Percentiles rank a stretch among this genome's conserved stretches.
These are phyloP conservation scores for Magnusiomyces clavatus DNA, from an alignment of 1,139 yeast species.

Conservation along the genomic window DNA sequence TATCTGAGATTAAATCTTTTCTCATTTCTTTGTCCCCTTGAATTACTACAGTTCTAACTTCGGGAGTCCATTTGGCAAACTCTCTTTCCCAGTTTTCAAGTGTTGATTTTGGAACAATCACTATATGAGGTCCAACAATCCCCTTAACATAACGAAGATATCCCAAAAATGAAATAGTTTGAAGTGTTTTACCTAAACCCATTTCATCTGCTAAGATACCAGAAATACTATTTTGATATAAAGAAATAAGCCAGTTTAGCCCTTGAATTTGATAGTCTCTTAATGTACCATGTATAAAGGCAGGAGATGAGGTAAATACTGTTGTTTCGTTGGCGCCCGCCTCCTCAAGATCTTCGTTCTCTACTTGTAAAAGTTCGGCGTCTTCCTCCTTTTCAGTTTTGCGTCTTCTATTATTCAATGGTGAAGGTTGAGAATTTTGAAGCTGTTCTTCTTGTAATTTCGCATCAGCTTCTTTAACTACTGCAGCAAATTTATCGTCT, in stretches of 20 bases:
- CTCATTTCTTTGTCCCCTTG: constrained; percentile 86
- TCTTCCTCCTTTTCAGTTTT: constrained; percentile 70
- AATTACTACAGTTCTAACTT: constrained; percentile 75
- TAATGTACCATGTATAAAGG: constrained; percentile 39
- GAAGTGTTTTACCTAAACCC: constrained; percentile 96
- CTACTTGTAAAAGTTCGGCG: constrained; percentile 77
- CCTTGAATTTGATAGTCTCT: constrained; percentile 75
- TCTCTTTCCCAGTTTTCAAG: constrained; percentile 95
- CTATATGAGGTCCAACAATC: constrained; percentile 81
- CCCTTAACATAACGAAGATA: constrained; percentile 70
- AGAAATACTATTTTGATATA: constrained; percentile 75
- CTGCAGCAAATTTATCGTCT: constrained; percentile 55
- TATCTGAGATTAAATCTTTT: constrained; percentile 47
- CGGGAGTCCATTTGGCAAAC: constrained; percentile 92
- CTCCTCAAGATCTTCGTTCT: constrained; percentile 45
- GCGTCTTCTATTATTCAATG: constrained; percentile 25
- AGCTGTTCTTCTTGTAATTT: neutral
- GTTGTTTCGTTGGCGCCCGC: constrained; percentile 34
- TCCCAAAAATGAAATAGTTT: constrained; percentile 86
- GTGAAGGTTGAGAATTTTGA: constrained; percentile 10
- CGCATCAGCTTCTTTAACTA: constrained; percentile 41
- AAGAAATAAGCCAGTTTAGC: constrained; percentile 79
- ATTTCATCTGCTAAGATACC: constrained; percentile 97
- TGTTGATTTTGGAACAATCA: constrained; percentile 92
- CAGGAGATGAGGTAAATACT: constrained; percentile 75